Evolutionary conservation across 2,329 filamentous ascomycete species (phyloP).

Genomic region (Aurifilum marmelostoma): DNA sequence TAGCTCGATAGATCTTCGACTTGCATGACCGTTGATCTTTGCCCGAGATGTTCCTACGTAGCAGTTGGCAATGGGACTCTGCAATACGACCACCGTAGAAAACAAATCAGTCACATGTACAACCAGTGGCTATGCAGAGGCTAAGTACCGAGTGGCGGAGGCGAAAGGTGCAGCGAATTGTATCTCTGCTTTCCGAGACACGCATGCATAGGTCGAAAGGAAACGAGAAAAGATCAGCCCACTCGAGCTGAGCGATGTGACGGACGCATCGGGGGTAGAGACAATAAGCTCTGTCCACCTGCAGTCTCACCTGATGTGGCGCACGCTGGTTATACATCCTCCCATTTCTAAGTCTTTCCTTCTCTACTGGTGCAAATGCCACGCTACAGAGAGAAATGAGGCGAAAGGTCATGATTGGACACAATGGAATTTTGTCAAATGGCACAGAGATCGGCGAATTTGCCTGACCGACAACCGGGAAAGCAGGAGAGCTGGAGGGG

Average conservation of each 20-base stretch:
- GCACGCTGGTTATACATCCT: too few relatives aligned
- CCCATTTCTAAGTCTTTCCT: not conserved
- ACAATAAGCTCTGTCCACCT: not conserved
- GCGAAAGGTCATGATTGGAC: not conserved
- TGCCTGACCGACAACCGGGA: not conserved
- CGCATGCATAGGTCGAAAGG: not conserved
- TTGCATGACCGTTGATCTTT: not conserved
- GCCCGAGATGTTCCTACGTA: not conserved
- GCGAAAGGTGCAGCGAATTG: not conserved
- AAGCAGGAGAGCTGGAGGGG: too few relatives aligned
- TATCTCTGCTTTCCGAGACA: not conserved
- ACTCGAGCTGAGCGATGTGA: not conserved
- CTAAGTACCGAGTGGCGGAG: not conserved
- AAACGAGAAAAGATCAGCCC: not conserved
- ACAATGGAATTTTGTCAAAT: not conserved
- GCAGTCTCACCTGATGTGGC: not conserved
- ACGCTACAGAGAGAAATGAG: not conserved
- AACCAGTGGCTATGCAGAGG: not conserved
- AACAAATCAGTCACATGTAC: not conserved
- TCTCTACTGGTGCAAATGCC: not conserved
- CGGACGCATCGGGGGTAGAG: not conserved
- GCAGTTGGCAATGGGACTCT: not conserved
- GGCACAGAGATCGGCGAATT: not conserved
- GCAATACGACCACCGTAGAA: not conserved
- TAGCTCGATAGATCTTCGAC: not conserved